Evolutionary conservation across 192 early-diverging fungal species (phyloP).

Genomic region (Funneliformis geosporum): DNA sequence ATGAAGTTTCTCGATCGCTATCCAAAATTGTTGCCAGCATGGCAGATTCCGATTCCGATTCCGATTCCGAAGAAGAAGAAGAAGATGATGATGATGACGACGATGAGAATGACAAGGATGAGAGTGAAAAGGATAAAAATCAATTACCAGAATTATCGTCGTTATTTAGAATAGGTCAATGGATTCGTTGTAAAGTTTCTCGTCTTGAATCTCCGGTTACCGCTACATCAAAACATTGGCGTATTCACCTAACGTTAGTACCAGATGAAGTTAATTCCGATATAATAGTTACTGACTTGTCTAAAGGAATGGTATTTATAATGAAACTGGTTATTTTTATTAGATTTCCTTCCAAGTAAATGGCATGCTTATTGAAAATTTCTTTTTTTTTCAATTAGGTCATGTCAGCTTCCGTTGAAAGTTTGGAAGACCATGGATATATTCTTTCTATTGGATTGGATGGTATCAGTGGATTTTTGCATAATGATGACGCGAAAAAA

Average conservation of each 20-base stretch:
- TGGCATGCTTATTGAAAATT: background rate
- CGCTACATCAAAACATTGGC: constrained; percentile 41
- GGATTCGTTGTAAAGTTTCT: constrained; percentile 72
- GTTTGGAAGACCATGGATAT: constrained; percentile 93
- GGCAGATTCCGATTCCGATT: constrained; percentile 53
- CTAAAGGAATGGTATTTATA: constrained; percentile 62
- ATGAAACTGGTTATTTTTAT: background rate
- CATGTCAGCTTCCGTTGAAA: constrained; percentile 70
- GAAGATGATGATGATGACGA: constrained; percentile 56
- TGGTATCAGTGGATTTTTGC: constrained; percentile 71
- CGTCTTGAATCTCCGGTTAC: constrained; percentile 49
- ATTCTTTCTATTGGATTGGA: constrained; percentile 75
- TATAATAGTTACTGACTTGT: constrained; percentile 64
- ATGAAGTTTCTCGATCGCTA: constrained; percentile 78
- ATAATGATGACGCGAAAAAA: constrained; percentile 63
- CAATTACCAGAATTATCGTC: constrained; percentile 66
- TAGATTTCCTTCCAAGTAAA: background rate
- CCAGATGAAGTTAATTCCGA: constrained; percentile 78
- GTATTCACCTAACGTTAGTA: constrained; percentile 75
- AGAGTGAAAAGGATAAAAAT: constrained; percentile 41
- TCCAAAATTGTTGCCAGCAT: constrained; percentile 66
- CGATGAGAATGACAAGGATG: constrained; percentile 41
- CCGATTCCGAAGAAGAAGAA: no score
- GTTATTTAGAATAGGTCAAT: constrained; percentile 83
- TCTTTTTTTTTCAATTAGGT: constrained; percentile 39